Conservation (phyloP, 306 rosid genomes). For the Prunus kanzakura region DNA sequence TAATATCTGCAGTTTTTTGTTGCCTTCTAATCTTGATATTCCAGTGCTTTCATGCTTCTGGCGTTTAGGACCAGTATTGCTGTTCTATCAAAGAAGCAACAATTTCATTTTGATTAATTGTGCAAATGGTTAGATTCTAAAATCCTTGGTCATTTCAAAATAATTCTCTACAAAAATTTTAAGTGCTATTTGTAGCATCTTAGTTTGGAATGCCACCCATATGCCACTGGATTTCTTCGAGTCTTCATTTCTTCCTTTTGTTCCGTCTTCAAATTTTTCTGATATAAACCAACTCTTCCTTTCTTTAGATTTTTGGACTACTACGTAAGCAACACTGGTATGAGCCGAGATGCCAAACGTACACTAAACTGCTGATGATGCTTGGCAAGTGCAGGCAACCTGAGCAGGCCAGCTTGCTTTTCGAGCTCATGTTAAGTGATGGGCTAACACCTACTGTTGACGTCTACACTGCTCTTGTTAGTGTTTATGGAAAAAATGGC, state of each 20-base stretch:
- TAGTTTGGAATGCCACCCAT: neutral
- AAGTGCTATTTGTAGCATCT: neutral
- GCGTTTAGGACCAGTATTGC: neutral
- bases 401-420: conserved; percentile 61
- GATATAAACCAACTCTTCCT: neutral
- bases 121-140: neutral
- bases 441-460: conserved; percentile 80
- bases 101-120: neutral
- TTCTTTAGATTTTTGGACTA: conserved; percentile 65
- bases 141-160: neutral
- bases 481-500: conserved; percentile 75
- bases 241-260: neutral
- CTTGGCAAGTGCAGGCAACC: conserved; percentile 84
- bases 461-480: conserved; percentile 80
- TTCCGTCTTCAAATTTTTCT: conserved; percentile 2
- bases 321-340: conserved; percentile 90
- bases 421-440: conserved; percentile 69
- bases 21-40: neutral
- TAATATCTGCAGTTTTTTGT: neutral
- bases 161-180: neutral
- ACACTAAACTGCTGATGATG: conserved; percentile 73
- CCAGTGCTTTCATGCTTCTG: neutral
- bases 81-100: neutral
- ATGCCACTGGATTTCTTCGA: neutral
- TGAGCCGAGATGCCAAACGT: conserved; percentile 78